A percentile compares a stretch with the other conserved stretches of the same genome.
Conservation (phyloP, 2,329 filamentous ascomycete species). For the Fusarium concolor region DNA sequence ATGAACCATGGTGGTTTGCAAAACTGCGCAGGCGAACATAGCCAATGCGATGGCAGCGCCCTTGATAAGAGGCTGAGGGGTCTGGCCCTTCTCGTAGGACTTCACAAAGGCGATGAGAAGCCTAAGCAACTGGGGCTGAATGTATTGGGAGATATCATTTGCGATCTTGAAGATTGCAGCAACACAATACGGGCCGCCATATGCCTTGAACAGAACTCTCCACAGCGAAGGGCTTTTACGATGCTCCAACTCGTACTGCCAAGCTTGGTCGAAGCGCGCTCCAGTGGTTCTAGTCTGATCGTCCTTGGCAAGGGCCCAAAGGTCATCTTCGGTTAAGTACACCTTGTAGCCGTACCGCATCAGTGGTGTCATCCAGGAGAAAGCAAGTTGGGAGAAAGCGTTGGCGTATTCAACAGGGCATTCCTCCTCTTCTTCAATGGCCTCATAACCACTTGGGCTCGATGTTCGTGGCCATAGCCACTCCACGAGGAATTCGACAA, state of each 20-base stretch:
- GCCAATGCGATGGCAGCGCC: conserved; percentile 88
- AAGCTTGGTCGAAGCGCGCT: conserved; percentile 76
- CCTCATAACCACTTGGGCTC: conserved; percentile 65
- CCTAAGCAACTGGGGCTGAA: conserved; percentile 90
- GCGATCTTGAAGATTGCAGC: conserved; percentile 89
- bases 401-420: conserved; percentile 90
- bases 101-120: conserved; percentile 85
- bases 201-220: conserved; percentile 85
- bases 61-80: conserved; percentile 81
- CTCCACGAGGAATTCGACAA: conserved; percentile 80
- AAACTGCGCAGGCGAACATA: conserved; percentile 90
- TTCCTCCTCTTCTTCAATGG: conserved; percentile 69
- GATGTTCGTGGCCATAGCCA: conserved; percentile 87
- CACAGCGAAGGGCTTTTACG: conserved; percentile 78
- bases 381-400: conserved; percentile 92
- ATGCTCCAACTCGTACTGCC: conserved; percentile 78
- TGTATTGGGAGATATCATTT: conserved; percentile 87
- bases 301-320: conserved; percentile 87
- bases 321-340: conserved; percentile 91
- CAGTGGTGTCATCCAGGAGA: conserved; percentile 98
- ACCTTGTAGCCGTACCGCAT: conserved; percentile 96
- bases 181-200: conserved; percentile 84
- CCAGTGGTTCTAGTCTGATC: conserved; percentile 84
- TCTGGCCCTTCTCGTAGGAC: conserved; percentile 73
- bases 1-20: conserved; percentile 91